phyloP scores from a whole-genome alignment of 768 basidiomycete species.

The Serendipita sp. region DNA sequence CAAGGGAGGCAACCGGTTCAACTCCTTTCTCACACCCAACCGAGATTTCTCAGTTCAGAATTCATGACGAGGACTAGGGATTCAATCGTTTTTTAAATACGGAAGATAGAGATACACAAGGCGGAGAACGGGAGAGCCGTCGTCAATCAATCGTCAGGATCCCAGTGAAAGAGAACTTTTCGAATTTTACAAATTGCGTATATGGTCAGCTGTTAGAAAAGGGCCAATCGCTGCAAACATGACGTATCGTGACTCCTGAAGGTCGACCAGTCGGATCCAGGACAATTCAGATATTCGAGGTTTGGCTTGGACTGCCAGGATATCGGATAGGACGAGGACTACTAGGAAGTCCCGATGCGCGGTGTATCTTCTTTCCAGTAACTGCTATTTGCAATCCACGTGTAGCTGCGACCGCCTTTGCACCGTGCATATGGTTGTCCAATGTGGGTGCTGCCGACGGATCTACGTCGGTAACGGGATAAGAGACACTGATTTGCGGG shows the following conservation, averaged over 20 bases:
- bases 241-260: not conserved
- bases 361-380: constrained; percentile 33
- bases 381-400: constrained; percentile 56
- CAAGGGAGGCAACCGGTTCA: not conserved
- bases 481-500: constrained; percentile 17
- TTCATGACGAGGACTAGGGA: not conserved
- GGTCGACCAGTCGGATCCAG: not conserved
- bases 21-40: not conserved
- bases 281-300: not conserved
- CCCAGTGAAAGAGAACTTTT: no score
- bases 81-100: not conserved
- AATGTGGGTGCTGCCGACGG: not conserved
- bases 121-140: no score
- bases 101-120: no score
- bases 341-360: constrained; percentile 18
- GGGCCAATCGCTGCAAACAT: not conserved
- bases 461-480: not conserved
- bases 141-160: no score
- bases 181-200: no score
- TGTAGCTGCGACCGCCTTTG: constrained; percentile 45
- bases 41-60: not conserved
- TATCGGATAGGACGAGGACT: constrained; percentile 8
- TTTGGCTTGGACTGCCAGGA: not conserved
- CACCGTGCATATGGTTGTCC: constrained; percentile 18
- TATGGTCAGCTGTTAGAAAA: not conserved